Evolutionary conservation across 345 rosid genomes (phyloP), one percentile per base, ranked within the genome.

Genomic region (Gossypium australe): DNA sequence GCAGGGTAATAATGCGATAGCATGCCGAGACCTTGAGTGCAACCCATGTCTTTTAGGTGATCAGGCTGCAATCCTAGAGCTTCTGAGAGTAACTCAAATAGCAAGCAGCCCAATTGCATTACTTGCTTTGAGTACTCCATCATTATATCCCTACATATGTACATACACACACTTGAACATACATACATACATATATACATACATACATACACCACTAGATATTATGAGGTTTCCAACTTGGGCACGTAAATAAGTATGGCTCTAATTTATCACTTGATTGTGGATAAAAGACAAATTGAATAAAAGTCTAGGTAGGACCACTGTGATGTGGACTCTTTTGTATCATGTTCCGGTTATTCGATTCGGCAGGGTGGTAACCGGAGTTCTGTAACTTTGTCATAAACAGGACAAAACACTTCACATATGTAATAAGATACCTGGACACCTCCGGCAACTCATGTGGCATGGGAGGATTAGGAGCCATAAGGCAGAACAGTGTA

Each of bases 1-100:
- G 85, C 75, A 1, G 89, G 91, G 70, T 87, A 88, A 76, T 90
- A 90, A 72, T 88, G 90, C 71, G 83, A 34, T 6, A 90, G 55
- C 57, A 82, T 47, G 16, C 9, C 11, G 2, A 85, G 76, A 4
- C 92, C 89, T 62, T 82, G 78, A 0, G 76, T 72, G 24, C 88
- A 85, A 6, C 72, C 84, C 59, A 83, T 83, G 34, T 82, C 88
- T 13, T 70, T 75, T 11, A 87, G 85, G 76, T 81, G 77, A 45
- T 78, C 65, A 14, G 82, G 69, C 7, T 72, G 79, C 75, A 90
- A 53, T 3, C 92, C 89, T 7, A 90, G 78, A 27, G 89, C 89
- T 80, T 90, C 89, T 0, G 94, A 86, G 17, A 90, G 67, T 49
- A 88, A 70, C 76, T 85, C 85, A 11, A 88, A 78, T 0, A 90